phyloP scores from a whole-genome alignment of 352 stramenopile genomes.

The Sclerospora graminicola region DNA sequence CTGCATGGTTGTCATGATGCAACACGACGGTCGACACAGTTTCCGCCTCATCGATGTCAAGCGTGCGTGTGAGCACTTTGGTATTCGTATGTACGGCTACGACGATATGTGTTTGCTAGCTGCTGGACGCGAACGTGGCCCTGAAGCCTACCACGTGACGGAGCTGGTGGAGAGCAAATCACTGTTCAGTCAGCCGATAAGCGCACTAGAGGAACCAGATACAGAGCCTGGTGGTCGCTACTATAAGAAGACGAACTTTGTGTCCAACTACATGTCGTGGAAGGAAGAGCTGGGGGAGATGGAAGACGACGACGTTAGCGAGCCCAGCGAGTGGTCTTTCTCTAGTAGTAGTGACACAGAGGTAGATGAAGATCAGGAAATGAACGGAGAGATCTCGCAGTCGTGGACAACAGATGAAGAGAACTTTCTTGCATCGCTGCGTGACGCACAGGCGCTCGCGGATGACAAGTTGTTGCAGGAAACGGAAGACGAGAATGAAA shows the following conservation, averaged over 20 bases:
- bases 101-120: constrained; percentile 58
- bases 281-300: constrained; percentile 23
- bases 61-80: constrained; percentile 44
- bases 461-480: constrained; percentile 36
- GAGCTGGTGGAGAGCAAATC: constrained; percentile 57
- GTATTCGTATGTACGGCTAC: constrained; percentile 71
- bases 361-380: constrained; percentile 16
- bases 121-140: constrained; percentile 10
- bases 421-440: constrained; percentile 35
- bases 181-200: constrained; percentile 15
- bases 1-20: constrained; percentile 37
- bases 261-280: constrained; percentile 42
- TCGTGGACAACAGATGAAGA: constrained; percentile 24
- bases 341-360: constrained; percentile 59
- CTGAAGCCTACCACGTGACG: constrained; percentile 47
- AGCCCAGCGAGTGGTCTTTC: constrained; percentile 48
- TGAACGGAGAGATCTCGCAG: constrained; percentile 9
- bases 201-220: constrained; percentile 49
- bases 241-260: constrained; percentile 55
- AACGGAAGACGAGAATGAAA: constrained; percentile 18
- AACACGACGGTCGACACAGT: constrained; percentile 28
- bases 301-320: constrained; percentile 31
- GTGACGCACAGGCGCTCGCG: constrained; percentile 30
- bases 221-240: constrained; percentile 36
- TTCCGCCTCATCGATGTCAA: constrained; percentile 61